phyloP scores from a whole-genome alignment of 179 eudicot species.

The Vitellaria paradoxa region DNA sequence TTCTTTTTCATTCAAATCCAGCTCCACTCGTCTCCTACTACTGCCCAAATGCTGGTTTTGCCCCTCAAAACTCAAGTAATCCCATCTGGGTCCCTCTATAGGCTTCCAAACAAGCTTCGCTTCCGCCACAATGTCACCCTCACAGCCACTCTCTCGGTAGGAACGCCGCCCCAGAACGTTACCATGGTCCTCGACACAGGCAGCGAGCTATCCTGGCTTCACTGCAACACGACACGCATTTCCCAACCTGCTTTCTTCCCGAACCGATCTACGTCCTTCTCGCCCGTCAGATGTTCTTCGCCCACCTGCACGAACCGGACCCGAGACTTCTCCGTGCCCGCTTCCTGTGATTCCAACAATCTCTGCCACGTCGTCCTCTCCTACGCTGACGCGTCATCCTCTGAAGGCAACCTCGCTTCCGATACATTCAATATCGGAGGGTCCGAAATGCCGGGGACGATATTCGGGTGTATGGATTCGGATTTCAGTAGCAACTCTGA shows the following conservation, averaged over 20 bases:
- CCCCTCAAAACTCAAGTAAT: conserved; percentile 46
- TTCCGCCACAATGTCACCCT: conserved; percentile 74
- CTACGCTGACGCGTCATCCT: conserved; percentile 67
- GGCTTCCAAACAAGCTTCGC: conserved; percentile 41
- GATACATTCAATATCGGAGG: conserved; percentile 54
- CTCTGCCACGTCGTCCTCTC: conserved; percentile 61
- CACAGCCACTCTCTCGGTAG: conserved; percentile 71
- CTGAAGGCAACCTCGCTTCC: conserved; percentile 63
- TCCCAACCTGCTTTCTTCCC: conserved; percentile 46
- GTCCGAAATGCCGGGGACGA: conserved; percentile 37
- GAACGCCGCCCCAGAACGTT: conserved; percentile 73
- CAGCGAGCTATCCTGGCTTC: conserved; percentile 91
- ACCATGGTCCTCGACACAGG: conserved; percentile 91
- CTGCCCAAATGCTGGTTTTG: conserved; percentile 27
- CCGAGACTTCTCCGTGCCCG: conserved; percentile 65
- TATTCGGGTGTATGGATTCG: conserved; percentile 85
- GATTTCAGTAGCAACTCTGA: conserved; percentile 46
- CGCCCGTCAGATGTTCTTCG: conserved; percentile 49
- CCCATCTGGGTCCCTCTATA: conserved; percentile 21
- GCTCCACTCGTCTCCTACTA: conserved; percentile 6
- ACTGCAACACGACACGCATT: conserved; percentile 43
- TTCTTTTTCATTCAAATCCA: conserved; percentile 14
- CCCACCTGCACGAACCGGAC: conserved; percentile 61
- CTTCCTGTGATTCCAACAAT: conserved; percentile 59
- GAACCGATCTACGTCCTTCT: conserved; percentile 42